Evolutionary conservation across 768 basidiomycete species (phyloP).

Genomic region (Arthromyces matolae): DNA sequence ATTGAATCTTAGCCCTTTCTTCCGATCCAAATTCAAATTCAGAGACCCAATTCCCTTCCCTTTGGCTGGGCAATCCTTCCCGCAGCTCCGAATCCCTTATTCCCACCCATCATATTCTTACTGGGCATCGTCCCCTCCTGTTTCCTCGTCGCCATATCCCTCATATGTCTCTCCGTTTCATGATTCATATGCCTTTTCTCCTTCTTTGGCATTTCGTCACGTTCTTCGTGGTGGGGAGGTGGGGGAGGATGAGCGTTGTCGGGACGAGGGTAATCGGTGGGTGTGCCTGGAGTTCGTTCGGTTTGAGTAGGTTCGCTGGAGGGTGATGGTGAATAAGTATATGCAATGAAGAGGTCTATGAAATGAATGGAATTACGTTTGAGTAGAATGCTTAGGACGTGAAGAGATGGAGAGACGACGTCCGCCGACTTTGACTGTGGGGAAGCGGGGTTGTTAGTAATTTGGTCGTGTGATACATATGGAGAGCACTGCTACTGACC

Average conservation of each 20-base stretch:
- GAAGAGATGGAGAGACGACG: constrained; percentile 46
- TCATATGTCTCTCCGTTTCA: constrained; percentile 42
- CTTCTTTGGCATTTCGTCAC: constrained; percentile 45
- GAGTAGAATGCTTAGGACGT: constrained; percentile 32
- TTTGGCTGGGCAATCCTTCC: constrained; percentile 57
- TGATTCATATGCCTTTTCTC: constrained; percentile 42
- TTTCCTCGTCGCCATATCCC: constrained; percentile 44
- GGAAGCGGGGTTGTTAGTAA: neutral
- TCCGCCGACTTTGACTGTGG: constrained; percentile 45
- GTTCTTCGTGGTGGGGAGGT: constrained; percentile 39
- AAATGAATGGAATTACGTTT: constrained; percentile 34
- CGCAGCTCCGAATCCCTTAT: constrained; percentile 37
- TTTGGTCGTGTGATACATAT: neutral
- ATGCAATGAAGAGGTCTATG: neutral
- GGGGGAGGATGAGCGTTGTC: constrained; percentile 28
- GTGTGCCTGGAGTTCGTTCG: constrained; percentile 14
- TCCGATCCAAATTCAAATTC: neutral
- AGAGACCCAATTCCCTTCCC: neutral
- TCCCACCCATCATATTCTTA: constrained; percentile 31
- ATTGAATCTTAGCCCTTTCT: neutral
- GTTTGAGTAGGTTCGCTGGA: constrained; percentile 15
- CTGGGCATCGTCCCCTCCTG: constrained; percentile 47
- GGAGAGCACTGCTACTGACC: constrained; percentile 31
- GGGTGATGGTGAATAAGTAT: neutral
- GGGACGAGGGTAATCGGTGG: constrained; percentile 51